Evolutionary conservation across 345 rosid species (phyloP), one percentile per base, ranked within the genome.

Genomic region (Abelmoschus esculentus): DNA sequence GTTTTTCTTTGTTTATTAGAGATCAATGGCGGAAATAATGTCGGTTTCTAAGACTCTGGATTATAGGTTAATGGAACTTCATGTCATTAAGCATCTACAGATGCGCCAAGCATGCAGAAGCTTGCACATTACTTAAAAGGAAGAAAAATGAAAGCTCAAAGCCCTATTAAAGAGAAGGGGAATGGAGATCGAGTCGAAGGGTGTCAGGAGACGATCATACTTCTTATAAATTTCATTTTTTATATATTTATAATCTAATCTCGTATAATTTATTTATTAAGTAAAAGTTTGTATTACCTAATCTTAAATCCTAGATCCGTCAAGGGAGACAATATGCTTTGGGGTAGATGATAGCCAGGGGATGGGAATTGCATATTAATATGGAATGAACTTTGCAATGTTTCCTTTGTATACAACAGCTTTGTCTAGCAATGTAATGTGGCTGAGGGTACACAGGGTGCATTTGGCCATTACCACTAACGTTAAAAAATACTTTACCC

Each of bases 381-480:
- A n/a, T 73, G 82, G 47, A 75, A 75, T 76, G 71, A 72, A 69
- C 82, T 70, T 42, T 67, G 73, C 50, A 79, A 47, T 83, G 93
- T 85, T 83, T 88, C 88, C 87, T 86, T 75, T 56, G 82, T 58
- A 77, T 38, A 77, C 64, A 85, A 78, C 89, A 85, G 64, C 71
- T 26, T 64, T 89, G 93, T 80, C 83, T 74, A 75, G 77, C 62
- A 72, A 76, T 79, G 83, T 79, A 76, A 72, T 82, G 87, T 74
- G 77, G 80, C 80, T 74, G 68, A 74, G 85, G 82, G 61, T 75
- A 77, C 91, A 85, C 55, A 67, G 10, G 54, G 72, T 38, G 49
- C 80, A 80, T 83, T 12, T 76, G 76, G 83, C 82, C 85, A 83
- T 66, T 73, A 86, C 85, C 81, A 73, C 84, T 80, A 69, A 42